Conservation (phyloP, 805 yeast genomes). For the Pichia deserticola region DNA sequence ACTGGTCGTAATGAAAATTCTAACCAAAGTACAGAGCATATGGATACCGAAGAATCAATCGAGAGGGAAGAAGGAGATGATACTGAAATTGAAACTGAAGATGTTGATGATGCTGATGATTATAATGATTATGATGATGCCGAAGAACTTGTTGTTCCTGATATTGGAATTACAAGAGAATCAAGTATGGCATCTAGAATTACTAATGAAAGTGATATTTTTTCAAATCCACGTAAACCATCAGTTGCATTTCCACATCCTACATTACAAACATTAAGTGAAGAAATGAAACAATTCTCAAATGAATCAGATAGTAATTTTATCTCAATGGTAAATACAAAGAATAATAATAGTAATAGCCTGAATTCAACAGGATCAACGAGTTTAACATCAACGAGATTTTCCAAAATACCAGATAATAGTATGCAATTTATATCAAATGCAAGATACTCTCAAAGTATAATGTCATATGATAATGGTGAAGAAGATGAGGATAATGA, state of each 20-base stretch:
- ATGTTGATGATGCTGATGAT: slow-evolving; percentile 1
- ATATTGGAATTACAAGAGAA: slow-evolving; percentile 10
- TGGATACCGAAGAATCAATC: no score
- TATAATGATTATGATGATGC: slow-evolving; percentile 3
- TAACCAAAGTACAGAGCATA: no score
- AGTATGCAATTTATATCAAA: slow-evolving; percentile 6
- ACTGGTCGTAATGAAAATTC: no score
- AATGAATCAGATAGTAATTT: slow-evolving; percentile 1
- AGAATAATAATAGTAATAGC: not conserved
- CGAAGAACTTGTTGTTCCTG: slow-evolving; percentile 8
- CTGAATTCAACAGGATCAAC: not conserved
- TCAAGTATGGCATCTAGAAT: slow-evolving; percentile 12
- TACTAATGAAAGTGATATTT: slow-evolving; percentile 11
- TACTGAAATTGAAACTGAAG: not conserved
- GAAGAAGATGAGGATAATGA: slow-evolving; percentile 13
- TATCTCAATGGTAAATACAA: not conserved
- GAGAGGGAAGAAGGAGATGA: no score
- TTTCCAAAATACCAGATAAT: slow-evolving; percentile 3
- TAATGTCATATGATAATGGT: slow-evolving; percentile 6
- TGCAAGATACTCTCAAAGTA: slow-evolving; percentile 10
- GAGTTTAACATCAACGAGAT: slow-evolving; percentile 1
- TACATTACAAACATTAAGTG: slow-evolving; percentile 5
- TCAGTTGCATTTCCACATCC: slow-evolving; percentile 1
- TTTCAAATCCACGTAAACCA: slow-evolving; percentile 2
- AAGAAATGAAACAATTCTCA: not conserved